Evolutionary conservation across 495 filamentous ascomycete species (phyloP).

Genomic region (Penicillium atrosanguineum): DNA sequence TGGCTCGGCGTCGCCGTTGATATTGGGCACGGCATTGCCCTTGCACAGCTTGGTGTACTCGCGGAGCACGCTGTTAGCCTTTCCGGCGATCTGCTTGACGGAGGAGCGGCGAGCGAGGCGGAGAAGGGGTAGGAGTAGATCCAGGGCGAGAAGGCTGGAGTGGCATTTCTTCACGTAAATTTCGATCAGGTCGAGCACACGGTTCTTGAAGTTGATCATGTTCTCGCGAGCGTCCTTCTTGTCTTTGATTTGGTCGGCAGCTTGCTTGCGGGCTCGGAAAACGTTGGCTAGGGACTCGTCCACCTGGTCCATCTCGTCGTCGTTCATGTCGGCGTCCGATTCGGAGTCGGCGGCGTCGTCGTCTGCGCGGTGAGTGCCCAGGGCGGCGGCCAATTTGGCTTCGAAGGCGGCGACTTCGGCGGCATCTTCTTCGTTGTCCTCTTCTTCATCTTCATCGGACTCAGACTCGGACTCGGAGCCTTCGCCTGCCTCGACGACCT

Average conservation of each 20-base stretch:
- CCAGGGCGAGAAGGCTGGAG: conserved; percentile 59
- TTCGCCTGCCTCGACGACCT: conserved; percentile 31
- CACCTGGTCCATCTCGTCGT: conserved; percentile 91
- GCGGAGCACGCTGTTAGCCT: conserved; percentile 64
- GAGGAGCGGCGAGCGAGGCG: conserved; percentile 57
- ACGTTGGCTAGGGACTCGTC: conserved; percentile 79
- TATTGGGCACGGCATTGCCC: conserved; percentile 45
- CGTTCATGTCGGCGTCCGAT: conserved; percentile 79
- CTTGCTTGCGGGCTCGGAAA: conserved; percentile 69
- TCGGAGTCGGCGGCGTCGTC: conserved; percentile 56
- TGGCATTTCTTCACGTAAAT: conserved; percentile 83
- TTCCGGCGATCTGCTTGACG: conserved; percentile 69
- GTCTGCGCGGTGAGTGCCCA: conserved; percentile 61
- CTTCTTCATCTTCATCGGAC: conserved; percentile 39
- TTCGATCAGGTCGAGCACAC: conserved; percentile 81
- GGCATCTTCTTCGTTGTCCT: conserved; percentile 43
- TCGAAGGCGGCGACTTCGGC: conserved; percentile 65
- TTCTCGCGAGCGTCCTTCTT: conserved; percentile 81
- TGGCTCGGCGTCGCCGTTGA: conserved; percentile 38
- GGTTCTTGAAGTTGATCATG: conserved; percentile 94
- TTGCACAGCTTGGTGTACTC: conserved; percentile 70
- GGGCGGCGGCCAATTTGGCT: conserved; percentile 71
- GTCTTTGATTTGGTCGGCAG: conserved; percentile 67
- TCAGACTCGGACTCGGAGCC: conserved; percentile 22
- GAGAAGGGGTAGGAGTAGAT: conserved; percentile 65